Evolutionary conservation across 768 basidiomycete genomes (phyloP).

Genomic region (Rubroboletus satanas): DNA sequence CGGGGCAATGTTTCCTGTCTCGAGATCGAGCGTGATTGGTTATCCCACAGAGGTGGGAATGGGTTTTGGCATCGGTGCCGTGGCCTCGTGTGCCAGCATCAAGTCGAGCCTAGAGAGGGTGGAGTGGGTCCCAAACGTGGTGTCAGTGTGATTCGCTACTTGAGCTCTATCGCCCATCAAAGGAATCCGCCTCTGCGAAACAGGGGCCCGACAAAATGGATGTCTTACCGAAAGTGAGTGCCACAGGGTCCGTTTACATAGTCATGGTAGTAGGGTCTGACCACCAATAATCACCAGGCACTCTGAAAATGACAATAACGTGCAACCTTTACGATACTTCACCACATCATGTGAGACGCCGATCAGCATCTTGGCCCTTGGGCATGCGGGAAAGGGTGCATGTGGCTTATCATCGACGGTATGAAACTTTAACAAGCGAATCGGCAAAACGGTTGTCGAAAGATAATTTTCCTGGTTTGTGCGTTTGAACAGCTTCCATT

Average conservation of each 20-base stretch:
- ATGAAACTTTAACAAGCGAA: slow-evolving; percentile 1
- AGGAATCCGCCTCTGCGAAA: slow-evolving; percentile 4
- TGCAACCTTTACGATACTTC: slow-evolving; percentile 13
- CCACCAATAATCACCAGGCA: slow-evolving; percentile 8
- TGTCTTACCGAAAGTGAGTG: not conserved
- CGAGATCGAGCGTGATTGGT: not conserved
- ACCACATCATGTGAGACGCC: slow-evolving; percentile 7
- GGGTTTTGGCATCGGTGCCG: not conserved
- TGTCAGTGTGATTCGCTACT: not conserved
- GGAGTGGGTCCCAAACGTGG: not conserved
- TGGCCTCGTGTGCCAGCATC: not conserved
- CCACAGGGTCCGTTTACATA: slow-evolving; percentile 22
- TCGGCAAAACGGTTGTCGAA: not conserved
- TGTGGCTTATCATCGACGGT: no score
- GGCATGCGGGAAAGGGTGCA: not conserved
- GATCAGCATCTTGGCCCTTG: slow-evolving; percentile 11
- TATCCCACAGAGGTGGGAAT: slow-evolving; percentile 27
- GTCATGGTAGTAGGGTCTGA: slow-evolving; percentile 7
- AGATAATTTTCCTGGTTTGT: not conserved
- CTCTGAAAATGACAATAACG: slow-evolving; percentile 12
- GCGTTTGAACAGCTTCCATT: not conserved
- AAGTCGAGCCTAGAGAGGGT: not conserved
- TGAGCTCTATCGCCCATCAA: not conserved
- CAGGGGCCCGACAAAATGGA: slow-evolving; percentile 2
- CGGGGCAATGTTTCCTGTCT: slow-evolving; percentile 7